Percentiles rank a stretch among this genome's conserved stretches.
These are phyloP conservation scores for Smallanthus sonchifolius DNA, from an alignment of 129 eudicot species.

Conservation along the genomic window DNA sequence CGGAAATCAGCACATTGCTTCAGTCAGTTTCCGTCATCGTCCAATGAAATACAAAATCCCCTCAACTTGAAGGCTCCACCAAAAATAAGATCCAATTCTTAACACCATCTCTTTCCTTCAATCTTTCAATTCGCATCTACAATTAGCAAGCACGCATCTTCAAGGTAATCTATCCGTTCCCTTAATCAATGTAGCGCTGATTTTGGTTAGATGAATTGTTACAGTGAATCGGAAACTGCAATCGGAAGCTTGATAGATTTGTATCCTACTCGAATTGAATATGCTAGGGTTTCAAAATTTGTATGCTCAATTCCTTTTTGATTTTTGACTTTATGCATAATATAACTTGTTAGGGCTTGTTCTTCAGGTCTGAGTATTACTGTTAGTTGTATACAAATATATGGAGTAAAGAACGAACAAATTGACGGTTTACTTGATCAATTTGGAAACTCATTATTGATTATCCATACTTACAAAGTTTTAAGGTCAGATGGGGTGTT, in stretches of 20 bases:
- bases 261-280: not conserved
- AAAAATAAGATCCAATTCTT: too few species aligned
- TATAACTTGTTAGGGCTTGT: not conserved
- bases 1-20: not conserved
- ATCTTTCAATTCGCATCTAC: constrained; percentile 6
- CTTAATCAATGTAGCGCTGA: not conserved
- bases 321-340: not conserved
- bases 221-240: not conserved
- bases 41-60: not conserved
- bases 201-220: not conserved
- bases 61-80: not conserved
- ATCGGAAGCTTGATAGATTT: not conserved
- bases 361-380: not conserved
- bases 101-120: constrained; percentile 14
- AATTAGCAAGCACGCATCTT: not conserved
- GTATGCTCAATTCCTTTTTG: not conserved
- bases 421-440: too few species aligned
- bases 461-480: too few species aligned
- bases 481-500: too few species aligned
- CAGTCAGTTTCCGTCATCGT: not conserved
- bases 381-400: not conserved
- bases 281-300: constrained; percentile 8
- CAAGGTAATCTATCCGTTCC: not conserved
- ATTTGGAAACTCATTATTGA: too few species aligned
- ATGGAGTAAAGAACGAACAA: too few species aligned